phyloP scores from a whole-genome alignment of 805 yeast genomes.

The Ogataea angusta region DNA sequence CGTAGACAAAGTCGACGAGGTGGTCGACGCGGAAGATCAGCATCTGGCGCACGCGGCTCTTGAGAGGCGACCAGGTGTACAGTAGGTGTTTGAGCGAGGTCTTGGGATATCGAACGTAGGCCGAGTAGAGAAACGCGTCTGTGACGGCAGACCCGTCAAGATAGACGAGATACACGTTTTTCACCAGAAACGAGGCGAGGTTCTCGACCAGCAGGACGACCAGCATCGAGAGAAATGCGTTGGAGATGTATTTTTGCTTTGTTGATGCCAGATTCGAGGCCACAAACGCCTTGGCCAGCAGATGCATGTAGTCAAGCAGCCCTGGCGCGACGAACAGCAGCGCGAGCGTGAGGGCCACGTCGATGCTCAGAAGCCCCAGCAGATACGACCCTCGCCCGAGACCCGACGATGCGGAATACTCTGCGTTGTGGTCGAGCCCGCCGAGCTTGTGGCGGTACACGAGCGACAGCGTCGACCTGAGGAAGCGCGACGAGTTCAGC shows the following conservation, averaged over 20 bases:
- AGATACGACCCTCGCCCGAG: constrained; percentile 4
- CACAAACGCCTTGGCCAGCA: constrained; percentile 34
- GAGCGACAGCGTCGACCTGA: constrained; percentile 28
- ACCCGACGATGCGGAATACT: not conserved
- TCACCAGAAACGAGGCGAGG: not conserved
- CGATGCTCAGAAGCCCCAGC: constrained; percentile 17
- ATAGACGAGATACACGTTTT: constrained; percentile 12
- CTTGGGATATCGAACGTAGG: constrained; percentile 18
- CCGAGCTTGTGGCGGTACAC: constrained; percentile 26
- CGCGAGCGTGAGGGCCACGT: constrained; percentile 17
- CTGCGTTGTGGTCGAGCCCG: constrained; percentile 14
- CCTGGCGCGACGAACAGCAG: constrained; percentile 24
- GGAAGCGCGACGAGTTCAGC: constrained; percentile 26
- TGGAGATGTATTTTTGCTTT: constrained; percentile 25
- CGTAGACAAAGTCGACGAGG: constrained; percentile 26
- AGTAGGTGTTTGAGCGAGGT: constrained; percentile 22
- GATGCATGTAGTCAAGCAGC: constrained; percentile 25
- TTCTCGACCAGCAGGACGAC: constrained; percentile 20
- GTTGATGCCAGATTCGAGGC: constrained; percentile 34
- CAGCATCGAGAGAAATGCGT: constrained; percentile 28
- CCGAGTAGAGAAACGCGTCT: constrained; percentile 14
- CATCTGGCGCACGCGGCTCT: constrained; percentile 13
- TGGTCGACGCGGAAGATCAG: constrained; percentile 26
- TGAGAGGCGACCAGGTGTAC: constrained; percentile 21
- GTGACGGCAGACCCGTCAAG: constrained; percentile 5